Base-by-base conservation (phyloP, 2,329 filamentous ascomycete genomes). In the Ascocoryne sarcoides region DNA sequence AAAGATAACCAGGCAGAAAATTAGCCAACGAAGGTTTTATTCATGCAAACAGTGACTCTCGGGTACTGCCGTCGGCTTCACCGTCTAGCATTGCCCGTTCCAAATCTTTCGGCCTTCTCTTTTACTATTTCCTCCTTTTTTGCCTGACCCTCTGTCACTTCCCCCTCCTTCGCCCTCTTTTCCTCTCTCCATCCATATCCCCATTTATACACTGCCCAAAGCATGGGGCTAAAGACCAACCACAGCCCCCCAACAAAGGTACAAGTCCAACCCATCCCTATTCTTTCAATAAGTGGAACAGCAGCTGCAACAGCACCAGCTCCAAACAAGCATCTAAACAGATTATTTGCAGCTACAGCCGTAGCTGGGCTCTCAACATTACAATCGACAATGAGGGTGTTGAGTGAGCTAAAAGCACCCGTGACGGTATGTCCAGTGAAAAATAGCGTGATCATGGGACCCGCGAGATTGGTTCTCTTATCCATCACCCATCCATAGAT, bases 221-320 rank as follows among this genome's bases (percentile, higher is more conserved):
- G 53, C 2, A 65, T 21, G 2, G 71, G 73, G 62, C 2, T 54
- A 2, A 60, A 60, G 0, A 62, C 51, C 0, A 65, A 50, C 41
- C 69, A 66, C 5, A 76, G 51, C 26, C 73, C 50, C 2, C 66
- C 70, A 38, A 75, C 61, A 38, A 76, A 66, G 0, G 72, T 76
- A 42, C 68, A 78, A 5, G 66, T 68, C 73, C 75, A 79, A 0
- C 75, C 76, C 5, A 29, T 39, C 10, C 46, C 46, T 19, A 44
- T 39, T 14, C 19, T 37, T 4, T 49, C 28, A 30, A 45, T 37
- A 10, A 47, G 9, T 7, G 40, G 45, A 4, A 37, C 42, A 4
- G 28, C 26, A 19, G 34, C 26, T 3, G 47, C 42, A n/a, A 33
- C 26, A n/a, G 32, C 32, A 4, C 39, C 45, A 1, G 42, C 47